Conservation (phyloP, 2,329 filamentous ascomycete genomes). For the Lomentospora prolificans region DNA sequence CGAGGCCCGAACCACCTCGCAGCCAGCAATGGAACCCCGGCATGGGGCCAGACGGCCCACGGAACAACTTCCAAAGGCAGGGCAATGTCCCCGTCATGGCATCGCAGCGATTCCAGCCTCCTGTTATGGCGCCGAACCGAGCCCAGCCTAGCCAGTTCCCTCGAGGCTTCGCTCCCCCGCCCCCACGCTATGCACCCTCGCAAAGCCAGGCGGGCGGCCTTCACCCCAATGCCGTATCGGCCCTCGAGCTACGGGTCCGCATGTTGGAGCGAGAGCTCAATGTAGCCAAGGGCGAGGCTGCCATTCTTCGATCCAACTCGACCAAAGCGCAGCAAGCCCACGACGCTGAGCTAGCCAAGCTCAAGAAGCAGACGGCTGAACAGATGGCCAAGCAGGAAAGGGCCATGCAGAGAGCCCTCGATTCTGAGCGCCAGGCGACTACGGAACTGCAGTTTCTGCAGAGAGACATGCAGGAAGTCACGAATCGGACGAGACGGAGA, state of each 20-base stretch:
- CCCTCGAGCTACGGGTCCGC: conserved; percentile 41
- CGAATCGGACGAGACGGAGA: conserved; percentile 36
- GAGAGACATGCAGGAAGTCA: conserved; percentile 57
- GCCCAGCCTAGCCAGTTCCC: conserved; percentile 31
- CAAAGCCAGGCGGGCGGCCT: conserved; percentile 21
- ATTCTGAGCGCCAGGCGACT: conserved; percentile 53
- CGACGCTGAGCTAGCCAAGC: conserved; percentile 49
- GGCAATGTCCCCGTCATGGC: not conserved
- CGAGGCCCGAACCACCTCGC: not conserved
- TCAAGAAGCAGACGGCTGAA: conserved; percentile 56
- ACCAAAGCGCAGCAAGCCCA: conserved; percentile 52
- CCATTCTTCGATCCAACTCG: conserved; percentile 64
- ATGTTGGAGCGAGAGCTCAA: conserved; percentile 46
- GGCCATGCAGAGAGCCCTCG: conserved; percentile 53
- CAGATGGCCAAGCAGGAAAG: conserved; percentile 53
- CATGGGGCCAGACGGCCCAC: not conserved
- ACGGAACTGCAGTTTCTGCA: conserved; percentile 66
- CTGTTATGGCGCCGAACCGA: conserved; percentile 19
- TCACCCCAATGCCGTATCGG: conserved; percentile 29
- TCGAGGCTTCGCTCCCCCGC: conserved; percentile 21
- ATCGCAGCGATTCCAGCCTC: conserved; percentile 14
- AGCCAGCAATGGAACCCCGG: conserved; percentile 20
- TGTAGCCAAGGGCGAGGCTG: conserved; percentile 59
- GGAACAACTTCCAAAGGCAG: conserved; percentile 12
- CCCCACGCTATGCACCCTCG: conserved; percentile 20